A percentile compares a stretch with the other conserved stretches of the same genome.
Evolutionary conservation across 2,329 filamentous ascomycete species (phyloP).

Genomic region (Colletotrichum noveboracense): DNA sequence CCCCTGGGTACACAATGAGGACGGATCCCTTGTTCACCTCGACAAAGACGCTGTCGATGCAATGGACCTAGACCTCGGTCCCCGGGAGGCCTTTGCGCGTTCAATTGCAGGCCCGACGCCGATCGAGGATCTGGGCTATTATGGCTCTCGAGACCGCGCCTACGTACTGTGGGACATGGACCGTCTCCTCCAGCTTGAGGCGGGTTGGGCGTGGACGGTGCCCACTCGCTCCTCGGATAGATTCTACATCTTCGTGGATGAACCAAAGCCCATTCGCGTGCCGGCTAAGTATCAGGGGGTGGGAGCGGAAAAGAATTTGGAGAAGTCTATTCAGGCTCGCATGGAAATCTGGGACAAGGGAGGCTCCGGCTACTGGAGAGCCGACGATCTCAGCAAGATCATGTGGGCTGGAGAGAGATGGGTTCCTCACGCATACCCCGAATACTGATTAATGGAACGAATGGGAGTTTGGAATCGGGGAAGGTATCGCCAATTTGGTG

Average conservation of each 20-base stretch:
- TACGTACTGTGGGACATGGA: not conserved
- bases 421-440: not conserved
- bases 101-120: not conserved
- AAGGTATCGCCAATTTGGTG: not conserved
- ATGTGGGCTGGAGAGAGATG: not conserved
- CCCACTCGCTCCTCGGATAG: rapidly evolving
- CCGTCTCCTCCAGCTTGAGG: not conserved
- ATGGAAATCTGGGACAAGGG: not conserved
- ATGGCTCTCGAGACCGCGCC: not conserved
- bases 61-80: rapidly evolving
- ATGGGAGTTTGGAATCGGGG: rapidly evolving
- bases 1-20: rapidly evolving
- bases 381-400: not conserved
- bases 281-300: no score
- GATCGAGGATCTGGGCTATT: not conserved
- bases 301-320: not conserved
- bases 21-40: rapidly evolving
- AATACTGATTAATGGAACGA: not conserved
- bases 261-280: not conserved
- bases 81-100: rapidly evolving
- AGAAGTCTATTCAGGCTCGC: not conserved
- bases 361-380: not conserved
- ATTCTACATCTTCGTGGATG: not conserved
- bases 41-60: rapidly evolving
- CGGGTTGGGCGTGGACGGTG: rapidly evolving